Conservation (phyloP, 2,329 filamentous ascomycete genomes). For the Geoglossum cookeanum region DNA sequence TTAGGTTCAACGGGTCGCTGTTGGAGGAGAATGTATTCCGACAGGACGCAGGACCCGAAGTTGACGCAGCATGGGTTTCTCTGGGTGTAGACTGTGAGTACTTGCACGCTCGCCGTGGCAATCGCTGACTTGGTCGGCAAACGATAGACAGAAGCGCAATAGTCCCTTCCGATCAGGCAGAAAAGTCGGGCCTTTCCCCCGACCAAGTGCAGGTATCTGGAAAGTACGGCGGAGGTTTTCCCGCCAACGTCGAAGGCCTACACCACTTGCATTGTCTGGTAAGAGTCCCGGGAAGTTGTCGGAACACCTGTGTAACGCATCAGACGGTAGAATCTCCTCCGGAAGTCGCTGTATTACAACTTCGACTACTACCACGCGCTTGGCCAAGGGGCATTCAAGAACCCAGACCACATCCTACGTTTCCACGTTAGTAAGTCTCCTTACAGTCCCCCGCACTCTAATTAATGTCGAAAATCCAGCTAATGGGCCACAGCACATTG, state of each 20-base stretch:
- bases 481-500: slow-evolving; percentile 29
- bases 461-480: no score
- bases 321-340: slow-evolving; percentile 32
- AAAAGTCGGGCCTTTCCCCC: slow-evolving; percentile 29
- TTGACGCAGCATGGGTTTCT: slow-evolving; percentile 37
- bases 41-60: slow-evolving; percentile 23
- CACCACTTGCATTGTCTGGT: slow-evolving; percentile 40
- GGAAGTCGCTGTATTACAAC: slow-evolving; percentile 39
- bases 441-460: no score
- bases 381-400: slow-evolving; percentile 33
- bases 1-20: slow-evolving; percentile 37
- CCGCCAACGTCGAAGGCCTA: slow-evolving; percentile 37
- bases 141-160: slow-evolving; percentile 26
- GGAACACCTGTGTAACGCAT: no score
- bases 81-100: slow-evolving; percentile 31
- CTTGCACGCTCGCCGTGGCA: not conserved
- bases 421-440: slow-evolving; percentile 35
- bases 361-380: slow-evolving; percentile 34
- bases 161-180: slow-evolving; percentile 30
- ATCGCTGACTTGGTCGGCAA: not conserved
- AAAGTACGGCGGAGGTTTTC: slow-evolving; percentile 38
- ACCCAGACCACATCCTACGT: slow-evolving; percentile 34
- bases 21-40: slow-evolving; percentile 32
- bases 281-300: slow-evolving; percentile 4
- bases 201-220: slow-evolving; percentile 36